These are phyloP conservation scores for Solanum verrucosum DNA, from an alignment of 257 asterid species.

Conservation along the genomic window DNA sequence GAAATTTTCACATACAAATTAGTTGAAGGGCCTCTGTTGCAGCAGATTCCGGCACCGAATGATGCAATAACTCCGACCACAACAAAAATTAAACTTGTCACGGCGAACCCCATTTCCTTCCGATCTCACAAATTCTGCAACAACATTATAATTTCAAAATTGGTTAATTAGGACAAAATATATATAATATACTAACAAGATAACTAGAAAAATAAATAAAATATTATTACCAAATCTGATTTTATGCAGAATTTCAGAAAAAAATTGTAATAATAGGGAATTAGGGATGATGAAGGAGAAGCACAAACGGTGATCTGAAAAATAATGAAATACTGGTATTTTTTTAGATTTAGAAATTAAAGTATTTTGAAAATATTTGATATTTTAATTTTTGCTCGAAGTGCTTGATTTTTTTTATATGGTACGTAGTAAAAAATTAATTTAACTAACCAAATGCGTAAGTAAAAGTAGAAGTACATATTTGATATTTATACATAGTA, in stretches of 20 bases:
- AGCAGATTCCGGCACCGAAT: conserved; percentile 68
- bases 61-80: conserved; percentile 76
- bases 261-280: background rate
- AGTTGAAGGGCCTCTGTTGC: conserved; percentile 83
- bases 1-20: conserved; percentile 54
- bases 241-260: background rate
- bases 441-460: background rate
- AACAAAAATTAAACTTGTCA: conserved; percentile 65
- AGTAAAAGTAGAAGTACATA: background rate
- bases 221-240: background rate
- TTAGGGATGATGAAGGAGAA: background rate
- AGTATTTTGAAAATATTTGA: background rate
- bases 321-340: background rate
- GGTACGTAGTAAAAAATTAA: too few species aligned
- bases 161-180: background rate
- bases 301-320: background rate
- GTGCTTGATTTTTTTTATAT: background rate
- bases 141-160: background rate
- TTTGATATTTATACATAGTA: background rate
- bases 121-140: background rate
- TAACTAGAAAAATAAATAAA: background rate
- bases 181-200: background rate
- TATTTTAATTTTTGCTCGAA: background rate
- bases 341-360: background rate
- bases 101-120: conserved; percentile 60